These are phyloP conservation scores for Rhypophila decipiens DNA, from an alignment of 495 filamentous ascomycete species.

Conservation along the genomic window DNA sequence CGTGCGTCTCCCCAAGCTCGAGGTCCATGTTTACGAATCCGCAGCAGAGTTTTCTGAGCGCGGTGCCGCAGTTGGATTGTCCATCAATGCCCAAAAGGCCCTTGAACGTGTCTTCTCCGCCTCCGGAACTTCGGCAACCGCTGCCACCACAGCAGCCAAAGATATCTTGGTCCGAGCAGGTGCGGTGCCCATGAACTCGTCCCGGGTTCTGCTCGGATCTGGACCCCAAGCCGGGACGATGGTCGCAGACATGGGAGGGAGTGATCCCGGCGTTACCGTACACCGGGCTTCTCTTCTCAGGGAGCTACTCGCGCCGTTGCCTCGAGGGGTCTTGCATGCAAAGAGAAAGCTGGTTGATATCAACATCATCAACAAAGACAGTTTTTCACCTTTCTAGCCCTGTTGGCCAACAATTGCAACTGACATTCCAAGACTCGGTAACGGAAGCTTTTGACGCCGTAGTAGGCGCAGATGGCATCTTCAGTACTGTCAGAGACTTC, in stretches of 20 bases:
- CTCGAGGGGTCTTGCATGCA: neutral
- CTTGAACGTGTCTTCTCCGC: neutral
- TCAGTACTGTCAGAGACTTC: slow-evolving; percentile 12
- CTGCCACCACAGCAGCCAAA: no score
- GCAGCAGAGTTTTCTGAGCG: slow-evolving; percentile 6
- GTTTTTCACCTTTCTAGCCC: no score
- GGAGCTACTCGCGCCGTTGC: slow-evolving; percentile 1
- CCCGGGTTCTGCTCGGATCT: neutral
- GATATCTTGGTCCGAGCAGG: neutral
- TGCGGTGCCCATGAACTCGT: slow-evolving; percentile 1
- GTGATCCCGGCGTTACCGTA: neutral
- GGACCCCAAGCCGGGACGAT: slow-evolving; percentile 2
- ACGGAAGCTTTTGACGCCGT: slow-evolving; percentile 13
- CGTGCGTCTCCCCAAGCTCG: neutral
- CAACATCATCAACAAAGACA: neutral
- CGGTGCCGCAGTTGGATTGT: slow-evolving; percentile 1
- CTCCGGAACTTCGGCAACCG: no score
- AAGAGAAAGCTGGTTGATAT: neutral
- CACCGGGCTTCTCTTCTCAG: neutral
- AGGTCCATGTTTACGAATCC: slow-evolving; percentile 2
- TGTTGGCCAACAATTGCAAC: no score
- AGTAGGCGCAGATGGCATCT: slow-evolving; percentile 24
- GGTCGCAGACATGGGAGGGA: neutral
- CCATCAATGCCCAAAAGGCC: neutral
- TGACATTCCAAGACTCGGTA: slow-evolving; percentile 14